Percentiles rank a stretch among this genome's conserved stretches.
Conservation (phyloP, 805 yeast species). For the Saturnispora besseyi region DNA sequence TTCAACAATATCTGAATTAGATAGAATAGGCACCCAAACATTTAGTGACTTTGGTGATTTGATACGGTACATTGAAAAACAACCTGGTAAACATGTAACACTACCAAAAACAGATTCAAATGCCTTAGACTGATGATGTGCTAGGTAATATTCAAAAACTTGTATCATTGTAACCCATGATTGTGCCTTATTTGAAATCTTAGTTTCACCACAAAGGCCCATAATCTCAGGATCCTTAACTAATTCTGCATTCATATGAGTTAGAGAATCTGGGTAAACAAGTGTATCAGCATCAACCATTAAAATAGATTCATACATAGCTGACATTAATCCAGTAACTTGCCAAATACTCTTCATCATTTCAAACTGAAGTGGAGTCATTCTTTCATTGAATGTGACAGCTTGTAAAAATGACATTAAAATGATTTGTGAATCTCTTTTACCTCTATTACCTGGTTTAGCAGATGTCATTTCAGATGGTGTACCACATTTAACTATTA, state of each 20-base stretch:
- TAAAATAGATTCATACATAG: constrained; percentile 67
- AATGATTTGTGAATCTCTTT: constrained; percentile 88
- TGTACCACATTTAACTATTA: constrained; percentile 83
- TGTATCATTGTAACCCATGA: constrained; percentile 92
- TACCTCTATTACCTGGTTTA: constrained; percentile 92
- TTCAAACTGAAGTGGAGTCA: constrained; percentile 84
- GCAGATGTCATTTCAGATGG: constrained; percentile 62
- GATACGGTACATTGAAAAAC: constrained; percentile 87
- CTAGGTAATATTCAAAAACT: constrained; percentile 86
- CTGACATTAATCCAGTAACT: constrained; percentile 78
- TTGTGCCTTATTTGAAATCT: constrained; percentile 70
- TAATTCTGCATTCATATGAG: constrained; percentile 87
- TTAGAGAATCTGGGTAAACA: constrained; percentile 76
- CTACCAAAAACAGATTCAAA: constrained; percentile 93
- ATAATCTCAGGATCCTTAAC: constrained; percentile 76
- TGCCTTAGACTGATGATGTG: constrained; percentile 91
- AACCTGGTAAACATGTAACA: constrained; percentile 93
- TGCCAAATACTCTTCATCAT: constrained; percentile 67
- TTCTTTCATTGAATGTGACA: constrained; percentile 84
- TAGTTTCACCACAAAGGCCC: constrained; percentile 95
- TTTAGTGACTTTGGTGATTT: constrained; percentile 76
- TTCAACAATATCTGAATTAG: constrained; percentile 90
- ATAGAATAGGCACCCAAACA: constrained; percentile 89
- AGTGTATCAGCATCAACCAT: constrained; percentile 96
- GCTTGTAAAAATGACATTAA: constrained; percentile 85